Evolutionary conservation across 2,329 filamentous ascomycete species (phyloP), one percentile per base, ranked within the genome.

Genomic region (Aspergillus uvarum): DNA sequence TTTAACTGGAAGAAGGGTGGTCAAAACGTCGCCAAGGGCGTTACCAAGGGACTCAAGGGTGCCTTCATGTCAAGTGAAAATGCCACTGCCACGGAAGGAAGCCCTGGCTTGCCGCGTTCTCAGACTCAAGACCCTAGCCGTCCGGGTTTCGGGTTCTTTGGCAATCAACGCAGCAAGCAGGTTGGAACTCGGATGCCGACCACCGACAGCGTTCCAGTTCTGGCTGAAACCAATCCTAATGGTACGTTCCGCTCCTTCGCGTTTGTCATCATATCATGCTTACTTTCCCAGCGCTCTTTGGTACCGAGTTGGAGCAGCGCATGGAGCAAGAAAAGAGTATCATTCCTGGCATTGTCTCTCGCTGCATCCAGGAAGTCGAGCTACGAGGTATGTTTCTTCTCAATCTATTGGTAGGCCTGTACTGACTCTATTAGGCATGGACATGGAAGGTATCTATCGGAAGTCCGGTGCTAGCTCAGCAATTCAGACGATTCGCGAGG

Each of bases 1-100:
- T 97, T 97, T 79, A 96, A 96, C 79, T 98, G 95, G 93, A 96
- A 97, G 83, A 96, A 96, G 81, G 92, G 92, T 44, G 91, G 91
- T 44, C 94, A 96, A 77, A 93, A 91, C 58, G 89, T 98, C 68
- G 93, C 93, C 29, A 96, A 97, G 76, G 94, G 93, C 71, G 90
- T 98, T 54, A 90, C 90, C 62, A 97, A 97, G 80, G 92, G 93
- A 55, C 87, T 98, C 75, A 96, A 96, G 76, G 91, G 92, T 57
- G 93, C 93, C 5, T 96, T 97, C 61, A 89, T 88, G 53, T 89
- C 89, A 49, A 86, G 85, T 51, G 85, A 89, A 82, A 88, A 66
- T 72, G 81, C 65, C 58, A 70, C 65, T 59, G 70, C 64, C 54
- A 67, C 70, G 61, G 70, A 80, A 62, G 63, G 61, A 49, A 61